Conservation (phyloP, 202 grass and related monocot species). For the Dendrocalamus latiflorus region DNA sequence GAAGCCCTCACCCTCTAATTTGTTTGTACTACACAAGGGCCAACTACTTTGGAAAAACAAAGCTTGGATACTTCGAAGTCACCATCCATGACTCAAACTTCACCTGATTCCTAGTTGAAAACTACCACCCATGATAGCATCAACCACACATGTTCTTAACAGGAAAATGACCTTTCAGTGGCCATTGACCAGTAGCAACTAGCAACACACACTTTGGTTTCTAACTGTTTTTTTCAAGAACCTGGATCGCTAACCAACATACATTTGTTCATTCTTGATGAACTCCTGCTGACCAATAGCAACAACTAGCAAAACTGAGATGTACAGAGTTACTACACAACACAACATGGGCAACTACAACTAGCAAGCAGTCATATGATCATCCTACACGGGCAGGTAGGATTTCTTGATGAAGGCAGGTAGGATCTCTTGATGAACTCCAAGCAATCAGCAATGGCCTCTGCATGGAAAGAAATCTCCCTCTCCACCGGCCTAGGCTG, state of each 20-base stretch:
- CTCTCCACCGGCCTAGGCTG: slow-evolving; percentile 13
- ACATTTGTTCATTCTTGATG: slow-evolving; percentile 4
- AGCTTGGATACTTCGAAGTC: not conserved
- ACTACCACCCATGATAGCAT: slow-evolving; percentile 22
- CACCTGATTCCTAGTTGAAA: slow-evolving; percentile 37
- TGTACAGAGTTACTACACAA: slow-evolving; percentile 3
- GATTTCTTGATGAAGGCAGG: slow-evolving; percentile 27
- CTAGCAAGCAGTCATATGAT: slow-evolving; percentile 9
- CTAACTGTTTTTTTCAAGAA: not conserved
- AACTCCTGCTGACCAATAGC: not conserved
- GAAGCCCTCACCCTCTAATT: slow-evolving; percentile 8
- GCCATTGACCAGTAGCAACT: not conserved
- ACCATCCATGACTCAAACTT: slow-evolving; percentile 28
- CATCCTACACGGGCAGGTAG: slow-evolving; percentile 3
- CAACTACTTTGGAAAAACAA: slow-evolving; percentile 34
- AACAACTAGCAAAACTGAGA: slow-evolving; percentile 13
- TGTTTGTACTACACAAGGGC: slow-evolving; percentile 5
- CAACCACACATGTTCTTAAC: not conserved
- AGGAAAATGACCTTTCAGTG: slow-evolving; percentile 30
- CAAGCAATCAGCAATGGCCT: slow-evolving; percentile 69
- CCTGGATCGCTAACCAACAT: not conserved
- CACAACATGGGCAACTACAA: not conserved
- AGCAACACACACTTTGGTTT: not conserved
- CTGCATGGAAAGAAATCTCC: slow-evolving; percentile 47
- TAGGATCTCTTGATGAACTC: slow-evolving; percentile 80